These are phyloP conservation scores for Ampelocalamus luodianensis DNA, from an alignment of 176 grass and related monocot genomes.

Conservation along the genomic window DNA sequence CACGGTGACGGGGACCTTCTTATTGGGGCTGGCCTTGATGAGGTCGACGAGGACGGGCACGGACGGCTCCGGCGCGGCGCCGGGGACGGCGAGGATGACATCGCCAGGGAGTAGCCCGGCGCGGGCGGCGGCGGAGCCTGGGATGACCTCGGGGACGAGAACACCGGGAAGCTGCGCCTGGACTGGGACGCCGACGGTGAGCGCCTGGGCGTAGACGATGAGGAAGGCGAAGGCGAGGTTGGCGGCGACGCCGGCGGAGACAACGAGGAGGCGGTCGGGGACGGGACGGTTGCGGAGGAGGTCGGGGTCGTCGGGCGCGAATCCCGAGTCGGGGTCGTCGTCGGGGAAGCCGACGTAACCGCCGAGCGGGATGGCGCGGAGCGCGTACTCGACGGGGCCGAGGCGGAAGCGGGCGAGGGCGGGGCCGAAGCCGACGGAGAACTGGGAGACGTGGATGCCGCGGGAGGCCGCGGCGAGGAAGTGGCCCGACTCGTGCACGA, in stretches of 20 bases:
- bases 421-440: conserved; percentile 89
- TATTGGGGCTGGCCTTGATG: conserved; percentile 72
- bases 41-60: conserved; percentile 69
- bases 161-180: conserved; percentile 75
- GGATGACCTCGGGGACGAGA: conserved; percentile 78
- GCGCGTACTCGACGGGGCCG: conserved; percentile 83
- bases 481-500: conserved; percentile 90
- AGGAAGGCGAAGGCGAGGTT: conserved; percentile 89
- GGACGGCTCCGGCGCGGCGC: conserved; percentile 57
- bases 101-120: conserved; percentile 74
- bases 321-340: conserved; percentile 80
- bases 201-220: conserved; percentile 75
- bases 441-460: conserved; percentile 92
- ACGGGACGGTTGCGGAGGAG: conserved; percentile 90
- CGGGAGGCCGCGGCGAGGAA: conserved; percentile 79
- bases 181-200: conserved; percentile 83
- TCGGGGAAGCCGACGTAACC: conserved; percentile 98
- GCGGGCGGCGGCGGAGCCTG: conserved; percentile 69
- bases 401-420: conserved; percentile 72
- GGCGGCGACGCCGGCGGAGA: conserved; percentile 86
- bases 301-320: conserved; percentile 80
- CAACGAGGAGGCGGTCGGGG: conserved; percentile 83
- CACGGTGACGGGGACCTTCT: conserved; percentile 67
- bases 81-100: conserved; percentile 72
- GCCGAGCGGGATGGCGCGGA: conserved; percentile 91